Base-by-base conservation (phyloP, 768 basidiomycete species). In the Panellus pusillus region DNA sequence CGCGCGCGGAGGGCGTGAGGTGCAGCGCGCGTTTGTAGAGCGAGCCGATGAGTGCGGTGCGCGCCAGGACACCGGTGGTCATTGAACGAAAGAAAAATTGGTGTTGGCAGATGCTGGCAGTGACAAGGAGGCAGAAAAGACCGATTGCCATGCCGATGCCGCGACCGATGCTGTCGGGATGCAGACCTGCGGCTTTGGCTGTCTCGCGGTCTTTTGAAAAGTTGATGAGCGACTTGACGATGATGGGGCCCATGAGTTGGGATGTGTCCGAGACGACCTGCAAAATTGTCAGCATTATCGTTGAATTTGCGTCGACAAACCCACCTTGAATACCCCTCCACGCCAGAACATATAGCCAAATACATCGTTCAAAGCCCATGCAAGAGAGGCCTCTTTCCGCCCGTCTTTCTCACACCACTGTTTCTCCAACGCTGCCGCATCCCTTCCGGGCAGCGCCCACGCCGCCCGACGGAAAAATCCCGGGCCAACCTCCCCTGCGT, bases 21-120 rank as follows among this genome's bases (percentile, higher is more conserved):
- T 72, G 70, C 28, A 91, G 74, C 4, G 81, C 80, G 50, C 87
- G 82, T 57, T 83, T 80, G 70, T 89, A 92, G 27, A 91, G 77
- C 0, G 83, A 80, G 38, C 78, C 78, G 50, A 87, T 89, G 37
- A 92, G 74, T 7, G 87, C 81, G 0, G 80, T 79, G 58, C 89
- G 77, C 0, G 81, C 79, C 18, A 89, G 72, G 11, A 86, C 79
- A 32, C 90, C 89, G 1, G 82, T 80, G n/a, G 74, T 69, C 81
- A 87, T 87, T 3, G 83, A 82, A 42, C 83, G 76, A 76, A 83
- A 84, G 74, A 90, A 89, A 71, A 86, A 89, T 77, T 84, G 86
- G 64, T 91, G 84, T 41, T 83, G 76, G 41, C 75, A 75, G 32
- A 91, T 65, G 58, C 82, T 83, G 0, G 83, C 68, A 6, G 70